A percentile compares a stretch with the other conserved stretches of the same genome.
phyloP scores from a whole-genome alignment of 345 rosid species.

The Citrus cavaleriei region DNA sequence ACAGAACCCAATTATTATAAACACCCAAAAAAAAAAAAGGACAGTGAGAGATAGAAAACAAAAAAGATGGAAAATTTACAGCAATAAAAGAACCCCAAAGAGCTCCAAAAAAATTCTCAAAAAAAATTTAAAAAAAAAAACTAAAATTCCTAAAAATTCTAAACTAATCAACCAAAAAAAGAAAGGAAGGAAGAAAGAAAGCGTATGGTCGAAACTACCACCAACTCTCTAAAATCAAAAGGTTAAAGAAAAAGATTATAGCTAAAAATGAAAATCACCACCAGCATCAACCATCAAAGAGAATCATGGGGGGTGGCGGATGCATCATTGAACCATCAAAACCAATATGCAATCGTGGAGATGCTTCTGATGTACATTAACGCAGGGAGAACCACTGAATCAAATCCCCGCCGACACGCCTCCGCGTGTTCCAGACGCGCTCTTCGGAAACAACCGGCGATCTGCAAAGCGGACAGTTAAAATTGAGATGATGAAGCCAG shows the following conservation, averaged over 20 bases:
- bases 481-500: constrained; percentile 70
- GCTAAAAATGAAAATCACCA: neutral
- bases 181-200: neutral
- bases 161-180: too few relatives aligned
- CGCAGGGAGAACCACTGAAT: constrained; percentile 41
- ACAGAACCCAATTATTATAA: constrained; percentile 13
- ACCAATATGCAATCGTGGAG: neutral
- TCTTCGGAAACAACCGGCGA: constrained; percentile 40
- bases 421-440: constrained; percentile 39
- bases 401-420: constrained; percentile 56
- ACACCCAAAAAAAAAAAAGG: neutral
- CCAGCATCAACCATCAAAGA: neutral
- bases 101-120: constrained; percentile 4
- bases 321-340: neutral
- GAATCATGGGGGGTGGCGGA: neutral
- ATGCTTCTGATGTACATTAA: constrained; percentile 10
- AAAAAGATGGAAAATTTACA: constrained; percentile 5
- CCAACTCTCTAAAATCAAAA: constrained; percentile 2
- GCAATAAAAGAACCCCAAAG: neutral
- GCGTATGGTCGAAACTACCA: constrained; percentile 15
- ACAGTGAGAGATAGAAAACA: too few relatives aligned
- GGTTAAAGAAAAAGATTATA: neutral
- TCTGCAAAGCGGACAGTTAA: constrained; percentile 75
- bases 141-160: neutral
- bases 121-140: neutral